phyloP scores from a whole-genome alignment of 2,329 filamentous ascomycete genomes.

The Colletotrichum aenigma region DNA sequence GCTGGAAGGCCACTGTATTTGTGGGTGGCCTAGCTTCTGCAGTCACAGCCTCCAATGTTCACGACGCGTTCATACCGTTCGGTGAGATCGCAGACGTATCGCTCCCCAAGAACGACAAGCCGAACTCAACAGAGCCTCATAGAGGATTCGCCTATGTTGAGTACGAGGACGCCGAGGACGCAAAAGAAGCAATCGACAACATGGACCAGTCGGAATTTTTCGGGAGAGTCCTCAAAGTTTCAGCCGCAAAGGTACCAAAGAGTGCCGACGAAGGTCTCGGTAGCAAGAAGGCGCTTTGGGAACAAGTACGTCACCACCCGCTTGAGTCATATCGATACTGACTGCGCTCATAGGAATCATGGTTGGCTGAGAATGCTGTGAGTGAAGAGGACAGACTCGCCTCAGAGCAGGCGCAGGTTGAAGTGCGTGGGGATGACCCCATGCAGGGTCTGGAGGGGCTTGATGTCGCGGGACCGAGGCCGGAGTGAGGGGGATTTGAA shows the following conservation, averaged over 20 bases:
- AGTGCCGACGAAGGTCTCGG: conserved; percentile 85
- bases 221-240: conserved; percentile 89
- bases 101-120: conserved; percentile 84
- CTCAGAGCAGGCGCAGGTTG: conserved; percentile 55
- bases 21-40: conserved; percentile 85
- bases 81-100: conserved; percentile 93
- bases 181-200: conserved; percentile 95
- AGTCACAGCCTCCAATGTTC: conserved; percentile 76
- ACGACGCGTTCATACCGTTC: conserved; percentile 94
- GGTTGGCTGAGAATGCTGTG: conserved; percentile 86
- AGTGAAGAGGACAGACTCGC: conserved; percentile 77
- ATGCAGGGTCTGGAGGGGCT: conserved; percentile 96
- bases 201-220: conserved; percentile 98
- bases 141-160: conserved; percentile 97
- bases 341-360: conserved; percentile 73
- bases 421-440: conserved; percentile 72
- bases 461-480: conserved; percentile 92
- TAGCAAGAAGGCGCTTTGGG: conserved; percentile 94
- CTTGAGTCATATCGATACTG: not conserved
- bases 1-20: conserved; percentile 90
- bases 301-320: conserved; percentile 71
- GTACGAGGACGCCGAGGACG: conserved; percentile 84
- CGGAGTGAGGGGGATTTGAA: conserved; percentile 54
- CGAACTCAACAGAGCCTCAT: conserved; percentile 79
- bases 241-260: conserved; percentile 89